A percentile compares a stretch with the other conserved stretches of the same genome.
Conservation (phyloP, 371 early-diverging fungal genomes). For the Zychaea mexicana region DNA sequence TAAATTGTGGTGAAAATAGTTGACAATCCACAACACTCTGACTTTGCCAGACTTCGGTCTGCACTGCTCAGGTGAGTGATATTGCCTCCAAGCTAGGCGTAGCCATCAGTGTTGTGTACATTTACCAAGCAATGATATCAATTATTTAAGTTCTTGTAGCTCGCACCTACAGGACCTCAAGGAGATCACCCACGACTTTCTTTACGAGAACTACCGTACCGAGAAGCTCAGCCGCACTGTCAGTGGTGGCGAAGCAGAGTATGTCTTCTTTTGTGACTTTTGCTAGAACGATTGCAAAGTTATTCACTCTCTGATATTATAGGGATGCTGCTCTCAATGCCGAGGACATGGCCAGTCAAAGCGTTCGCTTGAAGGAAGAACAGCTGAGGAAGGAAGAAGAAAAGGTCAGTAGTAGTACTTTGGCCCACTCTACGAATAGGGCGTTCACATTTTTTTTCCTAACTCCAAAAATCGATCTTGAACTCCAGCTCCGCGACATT, state of each 20-base stretch:
- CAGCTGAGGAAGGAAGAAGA: constrained; percentile 65
- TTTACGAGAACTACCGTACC: constrained; percentile 92
- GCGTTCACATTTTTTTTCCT: background rate
- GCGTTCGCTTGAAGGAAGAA: constrained; percentile 61
- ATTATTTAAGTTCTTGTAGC: constrained; percentile 35
- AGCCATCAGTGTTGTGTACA: background rate
- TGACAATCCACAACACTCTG: constrained; percentile 90
- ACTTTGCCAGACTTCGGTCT: constrained; percentile 95
- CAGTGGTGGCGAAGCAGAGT: constrained; percentile 52
- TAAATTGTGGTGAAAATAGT: constrained; percentile 37
- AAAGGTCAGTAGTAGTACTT: constrained; percentile 35
- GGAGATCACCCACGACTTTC: constrained; percentile 80
- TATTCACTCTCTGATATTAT: background rate
- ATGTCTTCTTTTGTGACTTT: constrained; percentile 8
- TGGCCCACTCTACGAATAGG: background rate
- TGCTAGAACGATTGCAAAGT: background rate
- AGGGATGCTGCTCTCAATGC: constrained; percentile 46
- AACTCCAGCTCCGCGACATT: constrained; percentile 52
- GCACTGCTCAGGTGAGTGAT: constrained; percentile 72
- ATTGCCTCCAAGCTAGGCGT: background rate
- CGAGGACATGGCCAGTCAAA: constrained; percentile 57
- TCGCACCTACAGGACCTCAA: constrained; percentile 95
- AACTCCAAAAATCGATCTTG: background rate
- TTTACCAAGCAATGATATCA: constrained; percentile 3
- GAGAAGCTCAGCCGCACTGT: constrained; percentile 82